Percentiles rank a stretch among this genome's conserved stretches.
Conservation (phyloP, 1,284 basidiomycete genomes). For the Cutaneotrichosporon cavernicola region DNA sequence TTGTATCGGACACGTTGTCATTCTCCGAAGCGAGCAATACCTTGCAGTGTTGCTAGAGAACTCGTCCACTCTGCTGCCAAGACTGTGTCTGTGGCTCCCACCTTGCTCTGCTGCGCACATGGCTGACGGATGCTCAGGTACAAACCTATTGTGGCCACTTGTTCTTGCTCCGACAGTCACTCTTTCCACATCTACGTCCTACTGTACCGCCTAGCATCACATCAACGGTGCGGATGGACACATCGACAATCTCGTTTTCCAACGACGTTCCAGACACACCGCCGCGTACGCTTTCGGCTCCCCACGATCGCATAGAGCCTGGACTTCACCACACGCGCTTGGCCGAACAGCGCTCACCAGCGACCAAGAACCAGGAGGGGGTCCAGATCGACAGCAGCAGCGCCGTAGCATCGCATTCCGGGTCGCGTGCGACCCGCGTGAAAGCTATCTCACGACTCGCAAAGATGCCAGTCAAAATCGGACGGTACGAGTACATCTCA, state of each 20-base stretch:
- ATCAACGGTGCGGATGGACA: conserved; percentile 31
- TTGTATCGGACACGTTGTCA: neutral
- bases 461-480: conserved; percentile 10
- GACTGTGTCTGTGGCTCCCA: neutral
- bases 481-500: conserved; percentile 6
- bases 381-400: conserved; percentile 4
- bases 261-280: conserved; percentile 22
- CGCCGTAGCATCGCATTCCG: conserved; percentile 6
- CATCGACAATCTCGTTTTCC: conserved; percentile 37
- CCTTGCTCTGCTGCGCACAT: neutral
- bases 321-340: conserved; percentile 37
- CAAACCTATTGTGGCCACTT: neutral
- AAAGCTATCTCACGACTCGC: conserved; percentile 10
- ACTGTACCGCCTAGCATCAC: neutral
- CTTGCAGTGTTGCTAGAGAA: neutral
- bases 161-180: neutral
- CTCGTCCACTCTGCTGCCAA: neutral
- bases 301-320: conserved; percentile 19
- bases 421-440: conserved; percentile 5
- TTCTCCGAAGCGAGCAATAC: neutral
- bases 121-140: conserved; percentile 7
- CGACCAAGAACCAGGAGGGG: neutral
- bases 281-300: conserved; percentile 17
- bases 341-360: conserved; percentile 30
- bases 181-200: neutral